These are phyloP conservation scores for Polygonum maritimum DNA, from an alignment of 148 eudicot species.

Conservation along the genomic window DNA sequence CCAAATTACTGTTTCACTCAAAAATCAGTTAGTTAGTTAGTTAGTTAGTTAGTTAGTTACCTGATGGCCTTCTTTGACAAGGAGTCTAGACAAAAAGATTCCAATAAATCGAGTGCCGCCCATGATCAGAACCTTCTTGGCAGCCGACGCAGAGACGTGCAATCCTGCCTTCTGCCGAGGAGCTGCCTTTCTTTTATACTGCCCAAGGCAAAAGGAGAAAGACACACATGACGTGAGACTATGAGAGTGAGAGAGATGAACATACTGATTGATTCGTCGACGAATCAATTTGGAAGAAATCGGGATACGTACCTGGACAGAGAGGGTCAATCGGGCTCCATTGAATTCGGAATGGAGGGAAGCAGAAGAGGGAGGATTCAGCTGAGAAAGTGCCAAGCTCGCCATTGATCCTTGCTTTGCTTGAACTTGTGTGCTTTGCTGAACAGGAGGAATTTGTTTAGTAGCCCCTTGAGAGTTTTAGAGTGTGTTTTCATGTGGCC, in stretches of 20 bases:
- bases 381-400: slow-evolving; percentile 52
- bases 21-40: no score
- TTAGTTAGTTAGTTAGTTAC: slow-evolving; percentile 20
- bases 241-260: not conserved
- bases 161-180: slow-evolving; percentile 62
- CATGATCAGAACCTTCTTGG: slow-evolving; percentile 90
- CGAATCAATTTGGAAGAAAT: not conserved
- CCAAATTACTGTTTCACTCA: not conserved
- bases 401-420: slow-evolving; percentile 29
- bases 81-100: slow-evolving; percentile 77
- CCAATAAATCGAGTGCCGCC: slow-evolving; percentile 97
- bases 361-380: slow-evolving; percentile 46
- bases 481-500: not conserved
- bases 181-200: slow-evolving; percentile 73
- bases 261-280: not conserved
- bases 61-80: slow-evolving; percentile 92
- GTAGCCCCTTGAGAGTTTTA: not conserved
- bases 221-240: not conserved
- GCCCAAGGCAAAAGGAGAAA: not conserved
- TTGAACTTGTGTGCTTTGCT: slow-evolving; percentile 11
- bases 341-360: slow-evolving; percentile 65
- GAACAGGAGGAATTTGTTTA: not conserved
- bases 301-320: slow-evolving; percentile 46
- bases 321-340: slow-evolving; percentile 52
- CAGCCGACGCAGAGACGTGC: slow-evolving; percentile 57